Evolutionary conservation across 768 basidiomycete genomes (phyloP).

Genomic region (Hemileccinum impolitum): DNA sequence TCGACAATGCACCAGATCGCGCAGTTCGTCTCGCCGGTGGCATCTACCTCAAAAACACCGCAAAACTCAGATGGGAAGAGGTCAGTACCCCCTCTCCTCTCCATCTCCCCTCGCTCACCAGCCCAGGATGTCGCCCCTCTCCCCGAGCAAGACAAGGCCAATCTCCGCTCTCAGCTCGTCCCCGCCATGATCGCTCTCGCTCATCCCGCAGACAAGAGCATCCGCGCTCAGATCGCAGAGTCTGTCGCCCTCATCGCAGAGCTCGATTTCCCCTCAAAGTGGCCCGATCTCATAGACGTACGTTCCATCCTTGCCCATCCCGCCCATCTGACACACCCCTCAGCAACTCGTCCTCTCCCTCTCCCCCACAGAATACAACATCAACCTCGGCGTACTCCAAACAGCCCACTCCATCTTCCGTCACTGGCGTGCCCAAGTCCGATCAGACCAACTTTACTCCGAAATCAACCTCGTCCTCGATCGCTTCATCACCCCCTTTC

Average conservation of each 20-base stretch:
- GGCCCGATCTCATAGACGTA: constrained; percentile 90
- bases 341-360: constrained; percentile 89
- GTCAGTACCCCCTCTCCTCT: constrained; percentile 41
- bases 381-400: constrained; percentile 88
- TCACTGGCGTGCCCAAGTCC: constrained; percentile 88
- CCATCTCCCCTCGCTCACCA: neutral
- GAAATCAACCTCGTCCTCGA: constrained; percentile 89
- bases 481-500: constrained; percentile 81
- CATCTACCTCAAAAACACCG: constrained; percentile 89
- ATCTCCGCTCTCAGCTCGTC: constrained; percentile 74
- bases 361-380: constrained; percentile 73
- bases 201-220: constrained; percentile 61
- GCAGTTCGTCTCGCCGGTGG: constrained; percentile 79
- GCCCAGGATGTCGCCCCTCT: constrained; percentile 70
- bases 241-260: constrained; percentile 89
- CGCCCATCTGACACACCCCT: constrained; percentile 10
- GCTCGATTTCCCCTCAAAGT: constrained; percentile 85
- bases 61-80: constrained; percentile 87
- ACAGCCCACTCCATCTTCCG: constrained; percentile 96
- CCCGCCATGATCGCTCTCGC: constrained; percentile 90
- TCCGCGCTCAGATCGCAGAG: constrained; percentile 88
- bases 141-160: constrained; percentile 63
- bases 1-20: constrained; percentile 60
- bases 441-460: constrained; percentile 81
- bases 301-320: constrained; percentile 31